These are phyloP conservation scores for Salix exigua DNA, from an alignment of 345 rosid species.

Conservation along the genomic window DNA sequence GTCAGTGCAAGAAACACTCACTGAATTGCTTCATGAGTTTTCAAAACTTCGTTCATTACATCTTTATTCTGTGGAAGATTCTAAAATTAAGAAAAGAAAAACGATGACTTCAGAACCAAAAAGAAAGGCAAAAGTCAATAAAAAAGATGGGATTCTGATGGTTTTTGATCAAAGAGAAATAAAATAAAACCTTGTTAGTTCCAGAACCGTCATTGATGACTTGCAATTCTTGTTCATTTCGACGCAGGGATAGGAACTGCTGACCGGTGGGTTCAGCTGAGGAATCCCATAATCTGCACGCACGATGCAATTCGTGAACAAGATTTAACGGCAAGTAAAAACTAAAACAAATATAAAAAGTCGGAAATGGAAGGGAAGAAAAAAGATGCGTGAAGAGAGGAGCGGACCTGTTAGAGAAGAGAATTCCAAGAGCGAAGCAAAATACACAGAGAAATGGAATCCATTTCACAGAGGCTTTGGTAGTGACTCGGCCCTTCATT, in stretches of 20 bases:
- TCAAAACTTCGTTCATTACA: slow-evolving; percentile 63
- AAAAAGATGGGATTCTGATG: not conserved
- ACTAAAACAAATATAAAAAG: not conserved
- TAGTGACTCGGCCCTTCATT: slow-evolving; percentile 60
- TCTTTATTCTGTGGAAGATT: slow-evolving; percentile 40
- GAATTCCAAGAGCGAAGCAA: slow-evolving; percentile 66
- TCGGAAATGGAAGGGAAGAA: not conserved
- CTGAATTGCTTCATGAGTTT: slow-evolving; percentile 79
- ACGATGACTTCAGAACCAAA: not conserved
- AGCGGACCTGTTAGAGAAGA: slow-evolving; percentile 65
- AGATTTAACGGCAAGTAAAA: not conserved
- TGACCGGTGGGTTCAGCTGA: slow-evolving; percentile 49
- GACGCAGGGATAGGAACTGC: slow-evolving; percentile 45
- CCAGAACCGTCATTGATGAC: slow-evolving; percentile 51
- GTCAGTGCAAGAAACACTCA: slow-evolving; percentile 36
- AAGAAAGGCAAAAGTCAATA: not conserved
- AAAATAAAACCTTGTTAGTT: slow-evolving; percentile 48
- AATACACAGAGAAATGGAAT: slow-evolving; percentile 66
- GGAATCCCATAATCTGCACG: slow-evolving; percentile 49
- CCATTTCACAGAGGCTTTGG: slow-evolving; percentile 60
- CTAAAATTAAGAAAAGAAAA: slow-evolving; percentile 1
- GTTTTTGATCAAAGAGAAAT: not conserved
- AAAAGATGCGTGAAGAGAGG: not conserved
- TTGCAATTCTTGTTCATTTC: slow-evolving; percentile 60
- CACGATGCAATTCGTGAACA: not conserved